Evolutionary conservation across 805 yeast species (phyloP), one percentile per base, ranked within the genome.

Genomic region (Kuraishia piskuri): DNA sequence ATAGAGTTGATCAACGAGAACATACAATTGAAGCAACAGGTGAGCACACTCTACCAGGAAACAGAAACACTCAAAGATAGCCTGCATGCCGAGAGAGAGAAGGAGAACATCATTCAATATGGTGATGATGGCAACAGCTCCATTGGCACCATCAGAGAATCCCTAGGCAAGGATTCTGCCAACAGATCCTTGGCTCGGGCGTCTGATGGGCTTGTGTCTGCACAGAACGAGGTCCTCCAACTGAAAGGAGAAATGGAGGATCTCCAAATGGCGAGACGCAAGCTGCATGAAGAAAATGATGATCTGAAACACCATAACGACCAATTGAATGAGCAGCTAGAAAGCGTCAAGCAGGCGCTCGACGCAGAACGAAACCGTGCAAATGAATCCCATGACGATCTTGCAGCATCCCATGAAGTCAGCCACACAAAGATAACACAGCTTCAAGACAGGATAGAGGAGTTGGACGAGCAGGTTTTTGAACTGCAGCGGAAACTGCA

Each of bases 1-100:
- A 58, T 62, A 1, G 71, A 69, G 5, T 52, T 76, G 51, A 64
- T 75, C 20, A 63, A 63, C 51, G 65, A 68, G 48, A 75, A 74
- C 51, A 61, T 72, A 19, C 66, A 65, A 8, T 58, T 72, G 51
- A 65, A 59, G 47, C 69, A 67, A 51, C 64, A 66, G 50, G 59
- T 66, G 31, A 53, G 14, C 40, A 31, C 40, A 31, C 40, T 31
- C 17, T 12, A 31, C 40, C 58, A 37, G 26, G 40, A 31, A n/a
- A 31, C 40, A 31, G 40, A 31, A n/a, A 31, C 40, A 31, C 40
- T 31, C 40, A 31, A 31, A n/a, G 40, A 31, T 31, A 10, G n/a
- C 40, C 40, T 31, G 4, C 40, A 31, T 12, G 7, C 40, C 40
- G 14, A 12, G 40, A 31, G 17, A 31, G 40, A 31, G 40, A 31